A percentile compares a stretch with the other conserved stretches of the same genome.
phyloP scores from a whole-genome alignment of 2,329 filamentous ascomycete genomes.

The Arthrobotrys musiformis region DNA sequence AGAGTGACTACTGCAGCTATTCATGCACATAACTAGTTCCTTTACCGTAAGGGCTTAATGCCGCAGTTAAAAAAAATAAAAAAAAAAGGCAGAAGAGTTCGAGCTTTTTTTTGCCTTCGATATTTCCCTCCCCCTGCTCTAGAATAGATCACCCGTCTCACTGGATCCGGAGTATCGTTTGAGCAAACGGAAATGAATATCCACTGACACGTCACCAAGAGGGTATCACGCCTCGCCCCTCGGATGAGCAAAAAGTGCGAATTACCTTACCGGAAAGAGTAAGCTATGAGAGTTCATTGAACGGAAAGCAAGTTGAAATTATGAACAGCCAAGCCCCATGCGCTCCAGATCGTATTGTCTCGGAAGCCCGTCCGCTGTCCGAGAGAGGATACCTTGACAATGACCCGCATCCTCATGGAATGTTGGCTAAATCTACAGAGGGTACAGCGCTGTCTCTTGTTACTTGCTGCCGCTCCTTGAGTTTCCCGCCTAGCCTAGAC shows the following conservation, averaged over 20 bases:
- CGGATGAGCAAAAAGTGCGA: constrained; percentile 35
- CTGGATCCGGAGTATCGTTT: constrained; percentile 49
- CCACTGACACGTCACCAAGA: constrained; percentile 57
- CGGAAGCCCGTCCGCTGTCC: constrained; percentile 55
- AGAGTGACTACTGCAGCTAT: constrained; percentile 49
- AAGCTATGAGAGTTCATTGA: constrained; percentile 37
- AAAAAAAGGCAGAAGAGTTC: constrained; percentile 10
- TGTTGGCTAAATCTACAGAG: constrained; percentile 54
- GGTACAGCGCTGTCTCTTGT: constrained; percentile 13
- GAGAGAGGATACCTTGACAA: constrained; percentile 53
- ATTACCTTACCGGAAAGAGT: constrained; percentile 42
- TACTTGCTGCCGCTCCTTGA: constrained; percentile 17
- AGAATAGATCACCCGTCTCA: constrained; percentile 39
- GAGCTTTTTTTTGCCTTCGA: constrained; percentile 43
- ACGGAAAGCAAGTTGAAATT: constrained; percentile 15
- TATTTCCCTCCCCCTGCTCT: constrained; percentile 23
- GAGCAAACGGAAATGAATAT: constrained; percentile 54
- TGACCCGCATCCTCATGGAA: constrained; percentile 55
- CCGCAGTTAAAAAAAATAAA: constrained; percentile 36
- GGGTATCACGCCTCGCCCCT: constrained; percentile 53
- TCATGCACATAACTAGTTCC: constrained; percentile 45
- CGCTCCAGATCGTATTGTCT: constrained; percentile 52
- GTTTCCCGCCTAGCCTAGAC: not conserved
- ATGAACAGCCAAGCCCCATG: constrained; percentile 32
- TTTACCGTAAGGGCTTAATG: constrained; percentile 52